phyloP scores from a whole-genome alignment of 305 asterid species.

The Fraxinus xanthoxyloides region DNA sequence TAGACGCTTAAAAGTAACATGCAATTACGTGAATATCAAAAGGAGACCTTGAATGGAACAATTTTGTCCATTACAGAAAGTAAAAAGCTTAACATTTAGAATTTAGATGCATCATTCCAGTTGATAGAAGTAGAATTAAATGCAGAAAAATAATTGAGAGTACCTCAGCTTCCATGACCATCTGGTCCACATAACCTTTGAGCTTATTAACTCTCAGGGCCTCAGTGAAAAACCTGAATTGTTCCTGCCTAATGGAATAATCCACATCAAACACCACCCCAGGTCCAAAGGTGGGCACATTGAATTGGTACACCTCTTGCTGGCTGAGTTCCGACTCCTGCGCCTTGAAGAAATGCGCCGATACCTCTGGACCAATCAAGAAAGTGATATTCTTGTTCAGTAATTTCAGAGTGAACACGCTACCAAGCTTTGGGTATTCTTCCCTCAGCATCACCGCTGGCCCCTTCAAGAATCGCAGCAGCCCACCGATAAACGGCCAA shows the following conservation, averaged over 20 bases:
- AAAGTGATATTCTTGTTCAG: slow-evolving; percentile 44
- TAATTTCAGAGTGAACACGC: slow-evolving; percentile 41
- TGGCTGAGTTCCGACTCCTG: slow-evolving; percentile 53
- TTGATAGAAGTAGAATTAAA: background rate
- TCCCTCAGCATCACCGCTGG: slow-evolving; percentile 44
- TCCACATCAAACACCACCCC: slow-evolving; percentile 59
- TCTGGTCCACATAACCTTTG: slow-evolving; percentile 47
- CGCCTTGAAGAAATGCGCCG: slow-evolving; percentile 55
- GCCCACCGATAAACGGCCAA: slow-evolving; percentile 40
- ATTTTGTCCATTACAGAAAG: background rate
- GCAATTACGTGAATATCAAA: background rate
- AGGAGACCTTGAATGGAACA: background rate
- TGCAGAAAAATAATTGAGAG: background rate
- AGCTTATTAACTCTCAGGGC: slow-evolving; percentile 41
- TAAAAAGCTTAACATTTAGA: background rate
- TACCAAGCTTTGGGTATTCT: slow-evolving; percentile 48
- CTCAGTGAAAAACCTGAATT: slow-evolving; percentile 56
- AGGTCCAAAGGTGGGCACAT: slow-evolving; percentile 58
- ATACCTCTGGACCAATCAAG: slow-evolving; percentile 56
- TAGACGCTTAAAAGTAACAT: background rate
- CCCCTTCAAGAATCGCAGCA: slow-evolving; percentile 37
- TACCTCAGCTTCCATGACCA: slow-evolving; percentile 54
- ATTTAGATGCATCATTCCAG: background rate
- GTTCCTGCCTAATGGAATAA: slow-evolving; percentile 48
- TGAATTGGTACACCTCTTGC: slow-evolving; percentile 22